Evolutionary conservation across 1,284 basidiomycete genomes (phyloP), one percentile per base, ranked within the genome.

Genomic region (Trametes sp.): DNA sequence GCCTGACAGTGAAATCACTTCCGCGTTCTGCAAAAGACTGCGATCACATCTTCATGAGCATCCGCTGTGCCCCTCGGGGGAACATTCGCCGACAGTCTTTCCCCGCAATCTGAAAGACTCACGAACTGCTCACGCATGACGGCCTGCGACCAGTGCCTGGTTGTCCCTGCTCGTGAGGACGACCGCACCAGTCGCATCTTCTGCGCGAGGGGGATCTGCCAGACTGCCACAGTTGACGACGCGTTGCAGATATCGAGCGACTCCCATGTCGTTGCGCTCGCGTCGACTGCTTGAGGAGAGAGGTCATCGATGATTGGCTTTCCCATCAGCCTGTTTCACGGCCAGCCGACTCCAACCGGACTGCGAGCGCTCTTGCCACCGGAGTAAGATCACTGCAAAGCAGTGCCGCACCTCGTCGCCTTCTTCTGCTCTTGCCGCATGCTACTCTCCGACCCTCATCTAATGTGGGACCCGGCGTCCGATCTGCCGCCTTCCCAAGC

Each of bases 281-380:
- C 38, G 16, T 41, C n/a, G n/a, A n/a, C n/a, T n/a, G n/a, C n/a
- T n/a, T n/a, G n/a, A n/a, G n/a, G n/a, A n/a, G n/a, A n/a, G n/a
- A n/a, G n/a, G n/a, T n/a, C n/a, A n/a, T n/a, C n/a, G 28, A 28
- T 41, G 38, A 41, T 41, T 41, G 42, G 24, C 21, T 26, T 45
- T 24, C 11, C 10, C 42, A 24, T 45, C 21, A 45, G 8, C 14
- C 21, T 45, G 24, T 26, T 26, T 26, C 42, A 44, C 24, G 7
- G 19, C 8, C n/a, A n/a, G n/a, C 51, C 51, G 51, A 53, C 5
- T 16, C 51, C 36, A 21, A 36, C 50, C 50, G 50, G 50, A 51
- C 50, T 23, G n/a, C 36, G 51, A 13, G 19, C 14, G 49, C 31
- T 51, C 49, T 11, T 46, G 19, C n/a, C n/a, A n/a, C n/a, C n/a